Base-by-base conservation (phyloP, 2,329 filamentous ascomycete genomes). In the Ramularia endophylla region DNA sequence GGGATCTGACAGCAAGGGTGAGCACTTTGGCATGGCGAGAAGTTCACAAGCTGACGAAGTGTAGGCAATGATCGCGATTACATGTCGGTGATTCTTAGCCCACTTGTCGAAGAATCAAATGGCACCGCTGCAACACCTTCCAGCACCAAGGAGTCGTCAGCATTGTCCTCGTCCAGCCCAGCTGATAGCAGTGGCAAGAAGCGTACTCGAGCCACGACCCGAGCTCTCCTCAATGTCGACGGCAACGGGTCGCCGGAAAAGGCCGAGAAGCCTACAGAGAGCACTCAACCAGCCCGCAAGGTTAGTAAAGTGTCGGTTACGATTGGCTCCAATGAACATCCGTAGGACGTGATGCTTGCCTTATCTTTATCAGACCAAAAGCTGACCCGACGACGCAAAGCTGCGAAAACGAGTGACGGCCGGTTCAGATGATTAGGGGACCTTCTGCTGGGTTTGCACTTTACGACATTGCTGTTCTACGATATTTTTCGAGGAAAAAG, bases 201-300 rank as follows among this genome's bases (percentile, higher is more conserved):
- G 48, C 52, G 56, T 20, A 57, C 55, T 4, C 52, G 57, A 11
- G 42, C 49, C 8, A 44, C 53, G 16, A 38, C 56, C n/a, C 50
- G 44, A 37, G 37, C 41, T 18, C 22, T 25, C 11, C 36, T 55
- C 32, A 48, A 43, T 20, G 33, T 53, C 38, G 50, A 52, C 29
- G 49, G 40, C 12, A 35, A 51, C 15, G 52, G 52, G 5, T 54
- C 51, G 15, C 52, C 53, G 2, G 52, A 51, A 38, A 56, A 56
- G 51, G 50, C 29, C 25, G 39, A 50, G 29, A 47, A 46, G 13
- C 41, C 22, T 11, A 11, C 11, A 11, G 22, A 41, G 18, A 37
- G 35, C 5, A 30, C 27, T 12, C 50, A 47, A 37, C 46, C 54
- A 3, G 29, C 42, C 12, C 44, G 53, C 36, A 59, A 59, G 52